Base-by-base conservation (phyloP, 495 filamentous ascomycete genomes). In the Penicillium bovifimosum region DNA sequence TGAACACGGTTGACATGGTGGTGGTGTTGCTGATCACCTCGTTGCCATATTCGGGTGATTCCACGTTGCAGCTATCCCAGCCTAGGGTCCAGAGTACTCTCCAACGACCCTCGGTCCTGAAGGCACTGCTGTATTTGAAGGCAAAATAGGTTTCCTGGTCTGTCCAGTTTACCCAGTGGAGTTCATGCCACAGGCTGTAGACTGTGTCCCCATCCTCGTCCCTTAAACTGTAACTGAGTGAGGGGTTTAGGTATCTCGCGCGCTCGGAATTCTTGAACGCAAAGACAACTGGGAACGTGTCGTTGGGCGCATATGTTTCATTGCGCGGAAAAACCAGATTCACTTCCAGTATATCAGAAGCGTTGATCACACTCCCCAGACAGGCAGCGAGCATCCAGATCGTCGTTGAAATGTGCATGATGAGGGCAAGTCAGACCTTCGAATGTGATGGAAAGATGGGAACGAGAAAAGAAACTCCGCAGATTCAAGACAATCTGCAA, bases 81-180 rank as follows among this genome's bases (percentile, higher is more conserved):
- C n/a, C 24, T 8, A 67, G 27, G 31, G 16, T 44, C 66, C 68
- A 71, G 28, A 5, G 36, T 10, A 57, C 32, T 11, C 7, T 31
- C 35, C 31, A 57, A 6, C 42, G 33, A 32, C 44, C 44, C 38
- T 44, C 44, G 5, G 35, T 13, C 13, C 39, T 33, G 18, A 47
- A 18, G n/a, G 18, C 17, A 13, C 10, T 14, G 13, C 24, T 20
- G 28, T 34, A 50, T 8, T 18, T 9, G 41, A 56, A 41, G 24
- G 43, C 46, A 31, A 63, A 58, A 52, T 60, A 64, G 11, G 67
- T 59, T 44, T 68, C 56, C 18, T 57, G 31, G 42, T 27, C 18
- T 31, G 50, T 57, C 49, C 39, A 49, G 44, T 57, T 53, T 11
- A 14, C 24, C 55, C 55, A 43, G 5, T 26, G 18, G 24, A 51